A percentile compares a stretch with the other conserved stretches of the same genome.
phyloP scores from a whole-genome alignment of 1,284 basidiomycete genomes.

The Papiliotrema terrestris region DNA sequence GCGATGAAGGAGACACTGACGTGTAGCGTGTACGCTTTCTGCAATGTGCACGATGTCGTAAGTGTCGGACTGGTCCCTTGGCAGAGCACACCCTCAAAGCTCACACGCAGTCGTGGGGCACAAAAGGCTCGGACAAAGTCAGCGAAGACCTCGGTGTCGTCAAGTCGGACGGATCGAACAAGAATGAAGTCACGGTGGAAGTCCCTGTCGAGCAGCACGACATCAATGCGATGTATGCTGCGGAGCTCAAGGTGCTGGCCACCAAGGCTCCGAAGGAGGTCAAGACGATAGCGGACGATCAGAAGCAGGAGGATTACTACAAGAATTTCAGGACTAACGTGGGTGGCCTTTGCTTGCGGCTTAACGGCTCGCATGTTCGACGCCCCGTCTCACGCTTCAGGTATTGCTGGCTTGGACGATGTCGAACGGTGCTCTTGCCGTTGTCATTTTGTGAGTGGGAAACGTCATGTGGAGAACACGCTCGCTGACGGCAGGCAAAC shows the following conservation, averaged over 20 bases:
- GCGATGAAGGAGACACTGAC: no score
- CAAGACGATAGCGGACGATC: constrained; percentile 55
- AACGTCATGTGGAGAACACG: neutral
- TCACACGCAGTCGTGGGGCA: constrained; percentile 62
- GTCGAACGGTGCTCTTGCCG: constrained; percentile 72
- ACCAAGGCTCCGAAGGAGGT: constrained; percentile 68
- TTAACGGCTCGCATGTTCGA: constrained; percentile 12
- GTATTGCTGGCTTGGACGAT: constrained; percentile 79
- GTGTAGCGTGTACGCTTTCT: constrained; percentile 58
- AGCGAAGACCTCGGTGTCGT: constrained; percentile 79
- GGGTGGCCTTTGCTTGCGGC: constrained; percentile 24
- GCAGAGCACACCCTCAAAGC: constrained; percentile 13
- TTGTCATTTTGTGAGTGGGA: constrained; percentile 60
- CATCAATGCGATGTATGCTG: constrained; percentile 79
- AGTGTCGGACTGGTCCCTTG: no score
- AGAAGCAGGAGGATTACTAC: constrained; percentile 84
- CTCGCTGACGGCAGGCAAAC: constrained; percentile 24
- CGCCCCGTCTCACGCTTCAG: constrained; percentile 17
- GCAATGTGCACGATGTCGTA: constrained; percentile 69
- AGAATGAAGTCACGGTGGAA: constrained; percentile 68
- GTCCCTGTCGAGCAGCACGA: constrained; percentile 79
- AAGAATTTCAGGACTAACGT: constrained; percentile 77
- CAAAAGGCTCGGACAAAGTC: constrained; percentile 83
- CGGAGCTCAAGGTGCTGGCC: constrained; percentile 72
- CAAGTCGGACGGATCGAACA: constrained; percentile 48